Conservation (phyloP, 2,329 filamentous ascomycete species). For the Colletotrichum costaricense region DNA sequence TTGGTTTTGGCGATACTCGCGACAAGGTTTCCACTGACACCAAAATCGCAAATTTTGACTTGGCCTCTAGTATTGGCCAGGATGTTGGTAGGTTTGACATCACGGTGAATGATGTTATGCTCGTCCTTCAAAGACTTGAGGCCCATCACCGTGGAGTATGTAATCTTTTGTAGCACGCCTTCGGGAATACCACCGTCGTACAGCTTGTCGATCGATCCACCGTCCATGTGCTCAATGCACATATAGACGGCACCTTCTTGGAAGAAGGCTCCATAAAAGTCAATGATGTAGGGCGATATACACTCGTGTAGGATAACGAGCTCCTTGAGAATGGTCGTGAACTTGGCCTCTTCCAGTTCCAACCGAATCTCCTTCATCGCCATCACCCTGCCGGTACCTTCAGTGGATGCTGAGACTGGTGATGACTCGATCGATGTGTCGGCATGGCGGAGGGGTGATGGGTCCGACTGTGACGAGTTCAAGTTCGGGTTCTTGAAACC, state of each 20-base stretch:
- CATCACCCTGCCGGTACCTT: conserved; percentile 82
- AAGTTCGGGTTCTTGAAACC: conserved; percentile 56
- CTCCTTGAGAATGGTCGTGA: conserved; percentile 97
- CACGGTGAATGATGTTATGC: conserved; percentile 98
- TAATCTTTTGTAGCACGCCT: conserved; percentile 88
- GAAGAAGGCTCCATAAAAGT: conserved; percentile 99
- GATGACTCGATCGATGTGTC: conserved; percentile 42
- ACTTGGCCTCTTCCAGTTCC: conserved; percentile 96
- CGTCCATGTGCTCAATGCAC: conserved; percentile 99
- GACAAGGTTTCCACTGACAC: conserved; percentile 94
- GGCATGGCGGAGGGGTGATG: conserved; percentile 44
- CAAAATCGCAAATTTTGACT: conserved; percentile 98
- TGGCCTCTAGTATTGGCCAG: conserved; percentile 90
- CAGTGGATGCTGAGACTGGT: conserved; percentile 40
- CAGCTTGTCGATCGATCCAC: conserved; percentile 95
- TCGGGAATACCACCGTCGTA: conserved; percentile 94
- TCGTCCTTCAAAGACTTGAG: conserved; percentile 95
- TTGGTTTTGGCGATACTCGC: conserved; percentile 99
- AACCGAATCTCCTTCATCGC: conserved; percentile 99
- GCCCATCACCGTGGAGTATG: conserved; percentile 88
- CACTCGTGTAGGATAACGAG: conserved; percentile 96
- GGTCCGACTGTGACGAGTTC: conserved; percentile 50
- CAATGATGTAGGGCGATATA: conserved; percentile 94
- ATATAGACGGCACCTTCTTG: conserved; percentile 99
- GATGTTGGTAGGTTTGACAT: conserved; percentile 99